Evolutionary conservation across 371 early-diverging fungal genomes (phyloP).

Genomic region (Rhizopus sp.): DNA sequence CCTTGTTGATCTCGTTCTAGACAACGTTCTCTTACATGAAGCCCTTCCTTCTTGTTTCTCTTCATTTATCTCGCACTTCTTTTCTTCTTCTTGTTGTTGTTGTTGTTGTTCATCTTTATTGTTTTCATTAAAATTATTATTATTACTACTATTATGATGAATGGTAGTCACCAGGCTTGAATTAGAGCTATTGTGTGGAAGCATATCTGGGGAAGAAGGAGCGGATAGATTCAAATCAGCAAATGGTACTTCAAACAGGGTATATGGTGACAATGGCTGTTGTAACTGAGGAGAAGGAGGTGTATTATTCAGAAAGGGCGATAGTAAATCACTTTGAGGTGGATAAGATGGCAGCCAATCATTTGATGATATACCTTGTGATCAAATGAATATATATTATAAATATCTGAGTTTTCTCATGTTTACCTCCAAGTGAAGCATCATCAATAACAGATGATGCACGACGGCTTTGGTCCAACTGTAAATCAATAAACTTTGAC

Average conservation of each 20-base stretch:
- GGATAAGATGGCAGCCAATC: slow-evolving; percentile 24
- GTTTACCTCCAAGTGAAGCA: slow-evolving; percentile 10
- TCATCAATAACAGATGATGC: slow-evolving; percentile 33
- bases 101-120: not conserved
- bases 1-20: slow-evolving; percentile 40
- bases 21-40: slow-evolving; percentile 32
- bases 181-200: no score
- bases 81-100: slow-evolving; percentile 1
- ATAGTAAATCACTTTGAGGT: slow-evolving; percentile 13
- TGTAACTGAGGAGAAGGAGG: slow-evolving; percentile 38
- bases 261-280: slow-evolving; percentile 36
- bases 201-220: slow-evolving; percentile 35
- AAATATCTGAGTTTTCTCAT: not conserved
- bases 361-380: slow-evolving; percentile 25
- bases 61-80: slow-evolving; percentile 4
- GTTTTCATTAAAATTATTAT: not conserved
- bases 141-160: slow-evolving; percentile 12
- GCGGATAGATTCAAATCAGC: slow-evolving; percentile 41
- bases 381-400: slow-evolving; percentile 2
- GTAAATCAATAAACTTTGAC: slow-evolving; percentile 45
- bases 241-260: slow-evolving; percentile 44
- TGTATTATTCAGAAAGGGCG: slow-evolving; percentile 26
- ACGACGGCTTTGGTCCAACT: slow-evolving; percentile 32
- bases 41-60: slow-evolving; percentile 9
- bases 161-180: not conserved